A percentile compares a stretch with the other conserved stretches of the same genome.
Evolutionary conservation across 2,329 filamentous ascomycete species (phyloP).

Genomic region (Fusarium chaquense): DNA sequence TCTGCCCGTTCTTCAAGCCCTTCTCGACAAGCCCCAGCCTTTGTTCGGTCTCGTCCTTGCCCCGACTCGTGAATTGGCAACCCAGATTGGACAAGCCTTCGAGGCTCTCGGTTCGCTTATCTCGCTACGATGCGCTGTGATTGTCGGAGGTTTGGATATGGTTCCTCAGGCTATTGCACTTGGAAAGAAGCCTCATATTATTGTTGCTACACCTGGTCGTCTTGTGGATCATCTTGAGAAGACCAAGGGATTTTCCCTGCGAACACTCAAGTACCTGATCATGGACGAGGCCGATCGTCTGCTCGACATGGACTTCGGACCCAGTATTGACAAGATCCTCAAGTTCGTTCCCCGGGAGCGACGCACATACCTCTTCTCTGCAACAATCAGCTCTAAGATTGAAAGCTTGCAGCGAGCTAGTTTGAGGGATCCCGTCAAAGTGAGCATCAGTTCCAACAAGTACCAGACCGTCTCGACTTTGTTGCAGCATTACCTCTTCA

Average conservation of each 20-base stretch:
- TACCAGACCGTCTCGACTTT: conserved; percentile 94
- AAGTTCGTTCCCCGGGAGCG: conserved; percentile 85
- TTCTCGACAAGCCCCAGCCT: conserved; percentile 88
- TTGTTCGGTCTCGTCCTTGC: conserved; percentile 92
- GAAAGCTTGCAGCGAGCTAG: conserved; percentile 92
- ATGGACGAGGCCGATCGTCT: conserved; percentile 96
- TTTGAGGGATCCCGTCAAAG: conserved; percentile 83
- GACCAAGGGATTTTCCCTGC: conserved; percentile 93
- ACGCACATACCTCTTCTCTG: conserved; percentile 90
- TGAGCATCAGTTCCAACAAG: conserved; percentile 84
- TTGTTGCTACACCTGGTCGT: conserved; percentile 92
- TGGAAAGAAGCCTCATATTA: conserved; percentile 94
- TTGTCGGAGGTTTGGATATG: conserved; percentile 97
- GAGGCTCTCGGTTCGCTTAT: conserved; percentile 90
- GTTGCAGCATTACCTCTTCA: conserved; percentile 86
- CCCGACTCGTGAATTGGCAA: conserved; percentile 91
- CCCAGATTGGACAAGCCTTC: conserved; percentile 89
- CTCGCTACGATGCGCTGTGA: conserved; percentile 84
- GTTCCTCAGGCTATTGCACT: conserved; percentile 90
- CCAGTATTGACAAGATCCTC: conserved; percentile 91
- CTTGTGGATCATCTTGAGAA: conserved; percentile 94
- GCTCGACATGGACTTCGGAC: conserved; percentile 93
- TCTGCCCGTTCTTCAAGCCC: conserved; percentile 88
- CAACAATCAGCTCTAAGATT: conserved; percentile 93
- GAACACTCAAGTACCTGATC: conserved; percentile 85